Evolutionary conservation across 805 yeast species (phyloP).

Genomic region (Cyberlindnera petersonii): DNA sequence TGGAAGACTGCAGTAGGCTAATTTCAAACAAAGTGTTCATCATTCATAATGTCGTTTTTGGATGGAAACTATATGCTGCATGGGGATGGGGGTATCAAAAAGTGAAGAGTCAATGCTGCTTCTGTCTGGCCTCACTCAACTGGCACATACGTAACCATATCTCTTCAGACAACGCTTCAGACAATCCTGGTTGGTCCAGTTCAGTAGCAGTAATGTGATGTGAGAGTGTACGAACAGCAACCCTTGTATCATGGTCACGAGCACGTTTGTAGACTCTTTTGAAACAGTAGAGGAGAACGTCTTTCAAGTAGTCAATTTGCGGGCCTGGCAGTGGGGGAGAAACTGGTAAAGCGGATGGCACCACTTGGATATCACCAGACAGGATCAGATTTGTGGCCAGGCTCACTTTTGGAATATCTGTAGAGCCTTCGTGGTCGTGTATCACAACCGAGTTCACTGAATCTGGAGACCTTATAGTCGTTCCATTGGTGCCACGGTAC

Average conservation of each 20-base stretch:
- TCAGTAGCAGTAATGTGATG: slow-evolving; percentile 44
- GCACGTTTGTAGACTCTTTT: slow-evolving; percentile 50
- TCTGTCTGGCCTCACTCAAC: slow-evolving; percentile 11
- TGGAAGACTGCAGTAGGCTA: too few species aligned
- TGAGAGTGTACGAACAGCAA: slow-evolving; percentile 41
- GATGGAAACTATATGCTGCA: too few species aligned
- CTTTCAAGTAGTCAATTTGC: slow-evolving; percentile 35
- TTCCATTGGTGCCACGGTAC: background rate
- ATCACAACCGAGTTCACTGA: slow-evolving; percentile 6
- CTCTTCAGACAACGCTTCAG: slow-evolving; percentile 66
- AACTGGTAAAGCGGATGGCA: background rate
- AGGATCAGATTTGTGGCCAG: too few species aligned
- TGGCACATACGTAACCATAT: slow-evolving; percentile 36
- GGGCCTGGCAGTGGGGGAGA: background rate
- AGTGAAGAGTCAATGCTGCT: background rate
- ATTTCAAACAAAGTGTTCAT: too few species aligned
- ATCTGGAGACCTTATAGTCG: background rate
- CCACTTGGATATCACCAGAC: background rate
- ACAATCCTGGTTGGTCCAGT: slow-evolving; percentile 53
- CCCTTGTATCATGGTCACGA: slow-evolving; percentile 42
- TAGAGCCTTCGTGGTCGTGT: background rate
- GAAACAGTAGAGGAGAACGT: slow-evolving; percentile 42
- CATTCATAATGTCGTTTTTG: too few species aligned
- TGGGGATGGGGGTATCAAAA: background rate
- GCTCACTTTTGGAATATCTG: background rate